phyloP scores from a whole-genome alignment of 1,284 basidiomycete species.

The Meira nashicola region DNA sequence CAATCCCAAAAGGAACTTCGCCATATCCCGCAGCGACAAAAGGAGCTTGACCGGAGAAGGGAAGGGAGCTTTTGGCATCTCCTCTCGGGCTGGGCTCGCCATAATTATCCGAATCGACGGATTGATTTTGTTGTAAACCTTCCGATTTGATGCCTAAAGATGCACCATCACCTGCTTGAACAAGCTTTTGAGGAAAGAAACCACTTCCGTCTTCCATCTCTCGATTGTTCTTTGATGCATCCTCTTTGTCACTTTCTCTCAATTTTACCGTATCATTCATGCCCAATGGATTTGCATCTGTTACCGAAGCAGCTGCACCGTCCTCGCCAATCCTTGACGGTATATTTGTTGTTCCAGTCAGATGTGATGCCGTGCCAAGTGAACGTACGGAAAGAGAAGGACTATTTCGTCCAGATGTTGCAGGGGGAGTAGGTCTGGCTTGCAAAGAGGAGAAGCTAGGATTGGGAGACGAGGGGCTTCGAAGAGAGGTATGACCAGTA shows the following conservation, averaged over 20 bases:
- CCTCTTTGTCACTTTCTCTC: too few species aligned
- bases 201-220: not conserved
- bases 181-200: not conserved
- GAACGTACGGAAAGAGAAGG: conserved; percentile 2
- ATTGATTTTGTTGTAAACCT: not conserved
- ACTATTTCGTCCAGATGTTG: conserved; percentile 28
- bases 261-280: too few species aligned
- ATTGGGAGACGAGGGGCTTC: conserved; percentile 23
- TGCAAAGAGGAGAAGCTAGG: conserved; percentile 40
- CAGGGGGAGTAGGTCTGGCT: conserved; percentile 39
- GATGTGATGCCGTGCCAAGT: too few species aligned
- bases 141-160: not conserved
- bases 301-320: too few species aligned
- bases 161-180: not conserved
- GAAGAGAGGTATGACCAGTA: not conserved
- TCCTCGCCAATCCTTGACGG: too few species aligned
- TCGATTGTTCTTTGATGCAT: too few species aligned
- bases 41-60: not conserved
- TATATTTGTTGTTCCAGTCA: too few species aligned
- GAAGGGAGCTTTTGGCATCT: not conserved
- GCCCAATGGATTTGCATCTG: too few species aligned
- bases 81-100: conserved; percentile 20
- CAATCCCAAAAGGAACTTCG: conserved; percentile 5
- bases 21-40: conserved; percentile 8
- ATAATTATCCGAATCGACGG: conserved; percentile 35